Evolutionary conservation across 2,329 filamentous ascomycete genomes (phyloP).

Genomic region (Rhinocladiella mackenziei): DNA sequence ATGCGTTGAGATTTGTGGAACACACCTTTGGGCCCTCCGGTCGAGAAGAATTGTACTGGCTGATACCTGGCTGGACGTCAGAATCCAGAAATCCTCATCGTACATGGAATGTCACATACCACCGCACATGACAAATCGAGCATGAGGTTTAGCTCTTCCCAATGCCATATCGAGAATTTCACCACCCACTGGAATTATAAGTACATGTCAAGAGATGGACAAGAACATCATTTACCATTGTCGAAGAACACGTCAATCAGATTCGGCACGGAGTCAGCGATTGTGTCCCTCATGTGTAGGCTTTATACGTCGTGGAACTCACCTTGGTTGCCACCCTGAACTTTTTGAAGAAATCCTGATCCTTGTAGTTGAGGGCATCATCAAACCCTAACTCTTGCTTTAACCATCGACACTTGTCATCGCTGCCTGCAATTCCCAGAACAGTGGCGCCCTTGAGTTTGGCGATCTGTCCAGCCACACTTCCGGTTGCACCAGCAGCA

Average conservation of each 20-base stretch:
- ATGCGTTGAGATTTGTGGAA: constrained; percentile 30
- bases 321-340: constrained; percentile 57
- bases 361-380: constrained; percentile 66
- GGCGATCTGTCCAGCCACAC: constrained; percentile 71
- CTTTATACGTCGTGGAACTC: not conserved
- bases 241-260: constrained; percentile 68
- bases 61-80: constrained; percentile 55
- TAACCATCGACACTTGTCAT: constrained; percentile 66
- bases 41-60: constrained; percentile 60
- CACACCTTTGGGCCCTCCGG: constrained; percentile 54
- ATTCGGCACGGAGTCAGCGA: constrained; percentile 33
- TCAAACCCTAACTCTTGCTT: constrained; percentile 63
- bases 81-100: not conserved
- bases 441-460: constrained; percentile 66
- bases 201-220: not conserved
- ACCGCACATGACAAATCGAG: constrained; percentile 69
- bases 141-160: constrained; percentile 56
- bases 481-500: constrained; percentile 73
- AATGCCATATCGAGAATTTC: constrained; percentile 66
- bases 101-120: constrained; percentile 54
- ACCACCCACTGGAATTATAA: constrained; percentile 53
- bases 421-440: constrained; percentile 61
- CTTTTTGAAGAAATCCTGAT: constrained; percentile 55
- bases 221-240: constrained; percentile 42
- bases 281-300: not conserved